A percentile compares a stretch with the other conserved stretches of the same genome.
Conservation (phyloP, 169 alveolate genomes). For the Cryptosporidium parvum region DNA sequence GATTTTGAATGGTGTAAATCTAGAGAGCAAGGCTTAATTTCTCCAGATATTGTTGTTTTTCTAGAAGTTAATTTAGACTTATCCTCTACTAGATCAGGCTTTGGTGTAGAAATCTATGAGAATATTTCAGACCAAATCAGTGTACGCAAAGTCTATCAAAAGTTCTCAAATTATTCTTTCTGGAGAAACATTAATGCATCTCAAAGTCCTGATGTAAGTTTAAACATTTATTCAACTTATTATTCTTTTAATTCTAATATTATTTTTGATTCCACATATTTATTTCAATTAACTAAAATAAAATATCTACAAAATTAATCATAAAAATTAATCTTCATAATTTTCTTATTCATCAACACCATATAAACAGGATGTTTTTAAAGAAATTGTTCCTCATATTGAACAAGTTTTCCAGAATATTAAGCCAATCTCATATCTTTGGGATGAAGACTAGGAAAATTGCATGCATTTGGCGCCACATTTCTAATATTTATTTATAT, state of each 20-base stretch:
- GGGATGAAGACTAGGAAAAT: constrained; percentile 12
- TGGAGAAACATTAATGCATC: constrained; percentile 70
- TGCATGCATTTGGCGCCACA: constrained; percentile 67
- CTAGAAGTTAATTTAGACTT: constrained; percentile 79
- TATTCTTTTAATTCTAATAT: too few relatives aligned
- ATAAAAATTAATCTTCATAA: not conserved
- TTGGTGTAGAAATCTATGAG: constrained; percentile 89
- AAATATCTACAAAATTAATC: too few relatives aligned
- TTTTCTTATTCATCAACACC: too few relatives aligned
- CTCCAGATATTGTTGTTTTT: constrained; percentile 87
- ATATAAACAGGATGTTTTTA: not conserved
- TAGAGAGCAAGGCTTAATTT: constrained; percentile 84
- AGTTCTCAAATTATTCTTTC: constrained; percentile 73
- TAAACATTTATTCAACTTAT: not conserved
- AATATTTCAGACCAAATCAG: constrained; percentile 80
- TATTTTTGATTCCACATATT: not conserved
- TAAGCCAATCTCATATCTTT: constrained; percentile 33
- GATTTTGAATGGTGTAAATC: constrained; percentile 87
- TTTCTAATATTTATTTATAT: not conserved
- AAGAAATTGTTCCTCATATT: constrained; percentile 9
- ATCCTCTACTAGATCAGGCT: constrained; percentile 80
- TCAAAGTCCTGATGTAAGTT: constrained; percentile 63
- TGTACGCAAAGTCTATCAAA: constrained; percentile 80
- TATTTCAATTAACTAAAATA: too few relatives aligned
- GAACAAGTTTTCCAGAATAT: not conserved